Evolutionary conservation across 345 rosid species (phyloP).

Genomic region (Noccaea caerulescens): DNA sequence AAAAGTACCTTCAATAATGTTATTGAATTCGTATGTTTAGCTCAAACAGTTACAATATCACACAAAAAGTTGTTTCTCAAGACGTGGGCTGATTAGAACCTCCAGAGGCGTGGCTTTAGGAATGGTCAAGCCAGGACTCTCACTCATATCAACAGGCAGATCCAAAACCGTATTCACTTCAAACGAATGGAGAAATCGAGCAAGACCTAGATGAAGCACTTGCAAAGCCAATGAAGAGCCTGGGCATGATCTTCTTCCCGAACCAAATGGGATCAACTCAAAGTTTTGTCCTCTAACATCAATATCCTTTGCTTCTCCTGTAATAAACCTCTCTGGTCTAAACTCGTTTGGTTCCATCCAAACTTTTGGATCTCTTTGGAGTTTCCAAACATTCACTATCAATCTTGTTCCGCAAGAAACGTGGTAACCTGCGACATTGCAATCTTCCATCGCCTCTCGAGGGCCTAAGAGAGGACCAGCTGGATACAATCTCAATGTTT

Average conservation of each 20-base stretch:
- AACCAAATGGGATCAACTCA: slow-evolving; percentile 57
- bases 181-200: slow-evolving; percentile 54
- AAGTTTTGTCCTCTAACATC: slow-evolving; percentile 50
- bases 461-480: slow-evolving; percentile 60
- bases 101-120: slow-evolving; percentile 57
- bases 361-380: slow-evolving; percentile 51
- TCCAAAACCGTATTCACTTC: slow-evolving; percentile 38
- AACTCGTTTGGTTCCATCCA: slow-evolving; percentile 53
- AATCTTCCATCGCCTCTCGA: slow-evolving; percentile 56
- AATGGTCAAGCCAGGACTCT: slow-evolving; percentile 49
- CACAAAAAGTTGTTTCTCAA: slow-evolving; percentile 21
- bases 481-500: slow-evolving; percentile 64
- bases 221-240: slow-evolving; percentile 52
- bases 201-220: slow-evolving; percentile 48
- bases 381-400: slow-evolving; percentile 58
- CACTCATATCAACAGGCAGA: slow-evolving; percentile 46
- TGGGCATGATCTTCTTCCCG: slow-evolving; percentile 60
- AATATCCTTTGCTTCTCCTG: slow-evolving; percentile 47
- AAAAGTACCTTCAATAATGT: slow-evolving; percentile 3
- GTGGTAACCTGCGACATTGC: slow-evolving; percentile 52
- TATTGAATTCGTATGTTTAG: neutral
- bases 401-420: slow-evolving; percentile 55
- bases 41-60: neutral
- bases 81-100: slow-evolving; percentile 51
- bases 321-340: slow-evolving; percentile 56